Base-by-base conservation (phyloP, 23 red algal species). In the Rhodosorus marinus region DNA sequence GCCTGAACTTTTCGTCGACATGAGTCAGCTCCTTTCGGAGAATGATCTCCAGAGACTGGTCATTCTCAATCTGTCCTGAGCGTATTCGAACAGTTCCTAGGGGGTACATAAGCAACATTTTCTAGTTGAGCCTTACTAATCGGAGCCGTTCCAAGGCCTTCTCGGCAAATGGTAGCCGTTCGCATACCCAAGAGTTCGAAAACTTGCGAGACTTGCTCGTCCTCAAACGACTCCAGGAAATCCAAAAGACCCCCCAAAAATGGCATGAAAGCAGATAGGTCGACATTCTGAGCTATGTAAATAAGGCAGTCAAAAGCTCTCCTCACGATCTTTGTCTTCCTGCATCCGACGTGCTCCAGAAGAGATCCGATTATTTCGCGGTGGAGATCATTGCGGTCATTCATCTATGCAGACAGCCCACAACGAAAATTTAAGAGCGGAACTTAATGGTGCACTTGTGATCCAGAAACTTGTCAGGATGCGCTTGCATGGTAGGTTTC, bases 11-110 rank as follows among this genome's bases (percentile, higher is more conserved):
- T 23, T 30, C 9, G 58, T 79, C 73, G 6, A 45, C 31, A 56
- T 79, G 73, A 8, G 47, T 55, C 24, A 79, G 59, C 29, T 79
- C 73, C 48, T 79, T 79, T 9, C 73, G 55, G 5, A 79, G 33
- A 49, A 79, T 32, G 49, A 79, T 79, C 38, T 64, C 59, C 50
- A 79, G 41, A n/a, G 51, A n/a, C n/a, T n/a, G n/a, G n/a, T n/a
- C n/a, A n/a, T n/a, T n/a, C n/a, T n/a, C n/a, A n/a, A n/a, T n/a
- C n/a, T n/a, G n/a, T n/a, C n/a, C n/a, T n/a, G n/a, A n/a, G n/a
- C n/a, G n/a, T n/a, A n/a, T n/a, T n/a, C n/a, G 54, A 47, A 2
- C 56, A 31, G 7, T 35, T 9, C 0, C 23, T 49, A 2, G 6
- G 14, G 0, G 26, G 26, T 19, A 38, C 1, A 26, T 55, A 34